Evolutionary conservation across 1,284 basidiomycete species (phyloP), one percentile per base, ranked within the genome.

Genomic region (Malassezia vespertilionis): DNA sequence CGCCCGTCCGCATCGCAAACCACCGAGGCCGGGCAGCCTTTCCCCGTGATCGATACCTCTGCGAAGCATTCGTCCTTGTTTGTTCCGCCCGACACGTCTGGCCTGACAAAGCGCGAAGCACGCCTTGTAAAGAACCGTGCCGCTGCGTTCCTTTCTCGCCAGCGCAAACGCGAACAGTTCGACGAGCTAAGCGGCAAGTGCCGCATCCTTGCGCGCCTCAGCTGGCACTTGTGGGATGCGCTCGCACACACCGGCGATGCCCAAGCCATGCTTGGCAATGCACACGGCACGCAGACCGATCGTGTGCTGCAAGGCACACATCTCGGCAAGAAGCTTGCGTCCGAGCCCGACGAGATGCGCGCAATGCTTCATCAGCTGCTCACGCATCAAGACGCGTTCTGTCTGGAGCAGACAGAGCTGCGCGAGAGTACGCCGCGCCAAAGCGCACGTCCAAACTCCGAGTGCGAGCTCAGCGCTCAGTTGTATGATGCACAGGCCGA

Each of bases 141-240:
- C 11, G 86, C 86, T 8, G 86, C 86, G 44, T 89, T 89, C 75
- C 80, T 89, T 61, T 83, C 81, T 71, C 77, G 86, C 65, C 86
- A 89, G 72, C 78, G 86, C 62, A 89, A 89, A 73, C 80, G 86
- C 52, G 86, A 89, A 74, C 86, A 89, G 73, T 89, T 87, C 64
- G 86, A 89, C 73, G 76, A 73, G 65, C 86, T 89, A 81, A 85
- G 88, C 76, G 73, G 82, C 82, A 86, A 76, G 74, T 77, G 75
- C 49, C 57, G 56, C 22, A 52, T 50, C 9, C 56, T 72, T 31
- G 63, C 61, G 30, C 60, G 62, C 42, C 50, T 67, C 17, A 60
- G 55, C 1, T 69, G 63, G 63, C 48, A 52, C 20, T 56, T 69
- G 51, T 69, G 57, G 55, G 59, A 63, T 12, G 15, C 42, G 24